Percentiles rank a stretch among this genome's conserved stretches.
Conservation (phyloP, 2,329 filamentous ascomycete genomes). For the Clarireedia paspali region DNA sequence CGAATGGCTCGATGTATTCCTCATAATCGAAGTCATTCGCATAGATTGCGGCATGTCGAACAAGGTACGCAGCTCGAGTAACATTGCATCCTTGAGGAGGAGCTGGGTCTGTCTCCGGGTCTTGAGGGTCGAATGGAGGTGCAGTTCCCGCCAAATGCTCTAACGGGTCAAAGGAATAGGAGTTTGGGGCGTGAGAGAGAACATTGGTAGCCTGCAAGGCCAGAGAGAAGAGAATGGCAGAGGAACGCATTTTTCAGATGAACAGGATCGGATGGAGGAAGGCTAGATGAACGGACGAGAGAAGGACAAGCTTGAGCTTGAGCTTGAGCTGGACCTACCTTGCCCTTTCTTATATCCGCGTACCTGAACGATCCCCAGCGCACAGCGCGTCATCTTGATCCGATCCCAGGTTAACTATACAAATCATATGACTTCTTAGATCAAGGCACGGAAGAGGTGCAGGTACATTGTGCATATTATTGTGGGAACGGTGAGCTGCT, state of each 20-base stretch:
- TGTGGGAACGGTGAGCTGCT: neutral
- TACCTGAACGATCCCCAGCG: conserved; percentile 1
- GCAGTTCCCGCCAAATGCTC: conserved; percentile 42
- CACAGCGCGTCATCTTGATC: neutral
- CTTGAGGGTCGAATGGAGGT: conserved; percentile 41
- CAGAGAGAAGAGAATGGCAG: neutral
- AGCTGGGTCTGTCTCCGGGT: conserved; percentile 38
- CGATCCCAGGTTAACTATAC: neutral
- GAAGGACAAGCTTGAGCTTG: neutral
- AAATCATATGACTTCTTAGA: neutral
- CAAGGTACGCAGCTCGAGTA: conserved; percentile 39
- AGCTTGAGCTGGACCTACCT: neutral
- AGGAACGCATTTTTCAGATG: conserved; percentile 3
- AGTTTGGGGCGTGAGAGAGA: neutral
- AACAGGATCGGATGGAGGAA: neutral
- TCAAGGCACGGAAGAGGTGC: conserved; percentile 1
- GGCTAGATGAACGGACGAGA: neutral
- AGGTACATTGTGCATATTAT: neutral
- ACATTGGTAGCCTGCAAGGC: neutral
- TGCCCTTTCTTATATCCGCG: conserved; percentile 1
- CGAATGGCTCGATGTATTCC: conserved; percentile 42
- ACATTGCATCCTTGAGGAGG: conserved; percentile 44
- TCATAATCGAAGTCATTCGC: conserved; percentile 46
- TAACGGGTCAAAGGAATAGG: conserved; percentile 36
- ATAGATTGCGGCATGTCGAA: conserved; percentile 43